Evolutionary conservation across 768 basidiomycete species (phyloP).

Genomic region (Candolleomyces eurysporus): DNA sequence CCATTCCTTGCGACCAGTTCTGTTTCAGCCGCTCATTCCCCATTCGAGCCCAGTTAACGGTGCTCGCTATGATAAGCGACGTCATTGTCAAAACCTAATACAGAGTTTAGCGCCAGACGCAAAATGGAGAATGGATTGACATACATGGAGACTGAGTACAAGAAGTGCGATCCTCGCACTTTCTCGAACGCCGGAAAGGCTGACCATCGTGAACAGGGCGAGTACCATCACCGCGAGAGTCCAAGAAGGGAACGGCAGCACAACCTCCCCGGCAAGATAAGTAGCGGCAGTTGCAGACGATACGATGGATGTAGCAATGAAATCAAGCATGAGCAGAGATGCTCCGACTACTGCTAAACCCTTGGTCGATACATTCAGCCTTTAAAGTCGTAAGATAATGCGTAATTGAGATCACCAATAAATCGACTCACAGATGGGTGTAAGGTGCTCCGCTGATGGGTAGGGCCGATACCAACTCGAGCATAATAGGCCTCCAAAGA

Average conservation of each 20-base stretch:
- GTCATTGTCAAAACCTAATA: conserved; percentile 56
- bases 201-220: conserved; percentile 49
- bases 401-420: background rate
- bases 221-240: conserved; percentile 55
- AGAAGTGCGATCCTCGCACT: conserved; percentile 58
- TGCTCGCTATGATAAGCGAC: conserved; percentile 47
- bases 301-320: conserved; percentile 64
- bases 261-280: conserved; percentile 65
- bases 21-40: conserved; percentile 47
- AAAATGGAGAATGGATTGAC: conserved; percentile 15
- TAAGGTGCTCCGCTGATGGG: conserved; percentile 73
- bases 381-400: conserved; percentile 16
- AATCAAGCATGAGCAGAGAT: conserved; percentile 68
- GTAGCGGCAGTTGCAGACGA: conserved; percentile 71
- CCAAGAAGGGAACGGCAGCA: conserved; percentile 54
- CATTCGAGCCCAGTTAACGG: conserved; percentile 47
- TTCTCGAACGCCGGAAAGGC: conserved; percentile 59
- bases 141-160: conserved; percentile 59
- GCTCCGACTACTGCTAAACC: conserved; percentile 63
- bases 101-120: conserved; percentile 2
- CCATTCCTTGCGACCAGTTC: conserved; percentile 48
- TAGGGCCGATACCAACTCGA: conserved; percentile 67
- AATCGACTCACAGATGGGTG: conserved; percentile 53
- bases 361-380: conserved; percentile 65
- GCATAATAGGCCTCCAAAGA: conserved; percentile 74